Evolutionary conservation across 768 basidiomycete species (phyloP), one percentile per base, ranked within the genome.

Genomic region (Phaeotremella skinneri): DNA sequence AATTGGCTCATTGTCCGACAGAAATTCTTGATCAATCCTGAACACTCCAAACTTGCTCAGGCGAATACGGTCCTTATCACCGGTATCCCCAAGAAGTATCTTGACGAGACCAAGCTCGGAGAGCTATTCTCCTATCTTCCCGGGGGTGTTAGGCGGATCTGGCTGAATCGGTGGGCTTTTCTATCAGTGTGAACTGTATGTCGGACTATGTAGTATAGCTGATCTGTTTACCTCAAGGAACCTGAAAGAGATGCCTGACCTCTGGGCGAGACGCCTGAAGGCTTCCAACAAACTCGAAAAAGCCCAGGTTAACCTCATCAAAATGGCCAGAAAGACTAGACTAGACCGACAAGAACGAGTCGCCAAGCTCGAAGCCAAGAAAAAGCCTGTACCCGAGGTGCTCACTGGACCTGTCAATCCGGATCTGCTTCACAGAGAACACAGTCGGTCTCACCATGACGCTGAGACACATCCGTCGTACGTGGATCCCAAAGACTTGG

Each of bases 21-120:
- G 71, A 81, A 84, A 45, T 85, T 89, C 78, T 85, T 98, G 32
- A 84, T 92, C 65, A 83, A 85, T 62, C 84, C 84, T 2, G 79
- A 76, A 5, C 89, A 96, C 68, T 83, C 90, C 0, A 82, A 82
- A 41, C 84, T 87, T 6, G 84, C 91, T 0, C 91, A 92, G 76
- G 91, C 94, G 5, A 89, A 85, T 64, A 93, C 94, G 2, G 82
- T 98, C 21, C 85, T 98, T 43, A 81, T 98, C 60, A 92, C 91
- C 3, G 92, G 92, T 42, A 87, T 98, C 4, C 91, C 92, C 4
- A 79, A 81, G 30, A 83, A 84, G 49, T 91, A 86, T 69, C 83
- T 97, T 53, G 85, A 85, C 37, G 86, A 87, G 64, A 77, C 80
- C 5, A 85, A 85, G 2, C 81, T 96, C 27, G 78, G 75, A 42